These are phyloP conservation scores for Xylaria longipes DNA, from an alignment of 495 filamentous ascomycete genomes.

Conservation along the genomic window DNA sequence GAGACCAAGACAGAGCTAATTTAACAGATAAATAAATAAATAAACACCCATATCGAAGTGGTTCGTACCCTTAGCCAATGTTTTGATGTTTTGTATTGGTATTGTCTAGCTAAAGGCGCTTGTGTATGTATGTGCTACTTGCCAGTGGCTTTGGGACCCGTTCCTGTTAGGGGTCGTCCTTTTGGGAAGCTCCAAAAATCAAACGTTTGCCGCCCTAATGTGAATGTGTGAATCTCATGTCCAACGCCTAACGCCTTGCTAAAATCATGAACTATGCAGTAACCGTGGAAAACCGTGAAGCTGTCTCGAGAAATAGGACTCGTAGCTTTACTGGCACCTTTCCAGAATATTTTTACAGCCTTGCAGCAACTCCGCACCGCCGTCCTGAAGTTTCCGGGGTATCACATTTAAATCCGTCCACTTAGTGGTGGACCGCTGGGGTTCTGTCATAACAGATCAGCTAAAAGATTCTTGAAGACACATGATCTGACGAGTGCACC, in stretches of 20 bases:
- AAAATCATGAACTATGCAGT: conserved; percentile 40
- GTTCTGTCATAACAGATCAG: conserved; percentile 42
- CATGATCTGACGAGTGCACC: conserved; percentile 47
- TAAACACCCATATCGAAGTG: background rate
- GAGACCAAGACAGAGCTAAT: background rate
- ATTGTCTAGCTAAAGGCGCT: conserved; percentile 18
- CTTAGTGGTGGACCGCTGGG: conserved; percentile 24
- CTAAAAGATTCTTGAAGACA: conserved; percentile 36
- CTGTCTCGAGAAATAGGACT: background rate
- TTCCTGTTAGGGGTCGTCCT: conserved; percentile 3
- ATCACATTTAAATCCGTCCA: conserved; percentile 35
- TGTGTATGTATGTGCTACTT: conserved; percentile 10
- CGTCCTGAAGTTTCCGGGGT: conserved; percentile 30
- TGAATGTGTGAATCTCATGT: conserved; percentile 28
- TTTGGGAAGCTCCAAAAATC: conserved; percentile 14
- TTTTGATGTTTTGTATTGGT: conserved; percentile 22
- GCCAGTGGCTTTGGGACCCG: background rate
- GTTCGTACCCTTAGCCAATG: background rate
- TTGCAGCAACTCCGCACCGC: conserved; percentile 23
- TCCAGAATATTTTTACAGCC: conserved; percentile 27
- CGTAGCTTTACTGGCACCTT: conserved; percentile 19
- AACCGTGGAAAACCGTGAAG: conserved; percentile 19
- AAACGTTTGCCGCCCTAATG: conserved; percentile 27
- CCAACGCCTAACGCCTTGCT: conserved; percentile 43
- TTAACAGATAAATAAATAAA: conserved; percentile 12